Conservation (phyloP, 441 rosid species). For the Omphalea diandra region DNA sequence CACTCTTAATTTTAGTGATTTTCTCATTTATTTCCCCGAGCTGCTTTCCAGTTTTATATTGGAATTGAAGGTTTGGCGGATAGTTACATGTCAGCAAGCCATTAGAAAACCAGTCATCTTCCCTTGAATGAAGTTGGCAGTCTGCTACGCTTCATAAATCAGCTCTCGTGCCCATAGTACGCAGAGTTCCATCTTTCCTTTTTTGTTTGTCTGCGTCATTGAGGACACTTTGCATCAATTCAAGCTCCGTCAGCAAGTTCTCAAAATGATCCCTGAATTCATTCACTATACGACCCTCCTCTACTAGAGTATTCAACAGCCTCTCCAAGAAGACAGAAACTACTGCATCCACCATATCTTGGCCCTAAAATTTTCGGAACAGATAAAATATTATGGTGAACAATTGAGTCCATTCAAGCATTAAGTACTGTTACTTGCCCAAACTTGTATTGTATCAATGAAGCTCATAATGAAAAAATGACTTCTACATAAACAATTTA, state of each 20-base stretch:
- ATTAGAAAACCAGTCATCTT: conserved; percentile 13
- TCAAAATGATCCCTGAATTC: conserved; percentile 34
- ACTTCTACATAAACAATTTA: neutral
- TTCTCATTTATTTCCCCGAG: conserved; percentile 37
- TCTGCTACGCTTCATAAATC: conserved; percentile 46
- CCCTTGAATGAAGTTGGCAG: conserved; percentile 38
- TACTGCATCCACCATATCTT: conserved; percentile 44
- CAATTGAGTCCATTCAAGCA: neutral
- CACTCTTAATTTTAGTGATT: conserved; percentile 27
- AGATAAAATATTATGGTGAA: neutral
- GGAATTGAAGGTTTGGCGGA: conserved; percentile 29
- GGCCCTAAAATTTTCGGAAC: conserved; percentile 6
- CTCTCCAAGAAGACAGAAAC: conserved; percentile 37
- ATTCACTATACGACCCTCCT: conserved; percentile 30
- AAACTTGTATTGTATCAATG: neutral
- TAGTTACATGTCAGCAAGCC: conserved; percentile 24
- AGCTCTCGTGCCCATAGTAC: conserved; percentile 38
- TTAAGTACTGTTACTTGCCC: neutral
- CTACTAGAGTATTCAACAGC: conserved; percentile 31
- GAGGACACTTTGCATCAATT: conserved; percentile 35
- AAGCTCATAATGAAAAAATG: neutral
- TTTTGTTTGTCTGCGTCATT: conserved; percentile 44
- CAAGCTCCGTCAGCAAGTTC: conserved; percentile 37
- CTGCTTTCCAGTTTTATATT: conserved; percentile 34
- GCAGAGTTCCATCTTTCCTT: conserved; percentile 35